Conservation (phyloP, 2,329 filamentous ascomycete species). For the Colletotrichum lindemuthianum region DNA sequence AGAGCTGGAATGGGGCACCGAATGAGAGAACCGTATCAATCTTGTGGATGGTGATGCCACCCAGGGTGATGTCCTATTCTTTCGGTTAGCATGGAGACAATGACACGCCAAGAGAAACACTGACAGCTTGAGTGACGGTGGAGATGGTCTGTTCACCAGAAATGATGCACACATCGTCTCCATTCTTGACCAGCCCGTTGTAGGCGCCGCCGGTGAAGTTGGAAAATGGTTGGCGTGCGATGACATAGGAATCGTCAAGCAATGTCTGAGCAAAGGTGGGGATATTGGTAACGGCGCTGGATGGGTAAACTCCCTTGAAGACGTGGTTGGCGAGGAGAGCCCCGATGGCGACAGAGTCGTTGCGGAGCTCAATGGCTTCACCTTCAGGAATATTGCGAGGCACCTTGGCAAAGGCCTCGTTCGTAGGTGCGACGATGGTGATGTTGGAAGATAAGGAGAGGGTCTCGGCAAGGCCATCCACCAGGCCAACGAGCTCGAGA, state of each 20-base stretch:
- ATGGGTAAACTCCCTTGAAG: constrained; percentile 44
- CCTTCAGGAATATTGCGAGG: constrained; percentile 46
- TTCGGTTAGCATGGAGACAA: not conserved
- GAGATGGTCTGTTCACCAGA: constrained; percentile 46
- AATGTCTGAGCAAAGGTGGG: constrained; percentile 45
- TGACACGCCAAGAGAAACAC: not conserved
- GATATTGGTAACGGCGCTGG: constrained; percentile 41
- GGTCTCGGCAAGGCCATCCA: constrained; percentile 43
- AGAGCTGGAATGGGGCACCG: constrained; percentile 44
- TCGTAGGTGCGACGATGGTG: constrained; percentile 48
- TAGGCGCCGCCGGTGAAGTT: constrained; percentile 50
- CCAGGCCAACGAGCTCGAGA: constrained; percentile 38
- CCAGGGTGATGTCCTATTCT: constrained; percentile 42
- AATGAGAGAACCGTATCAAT: constrained; percentile 43
- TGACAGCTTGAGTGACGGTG: constrained; percentile 46
- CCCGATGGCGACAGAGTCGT: constrained; percentile 44
- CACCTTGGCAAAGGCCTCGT: constrained; percentile 46
- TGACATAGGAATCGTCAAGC: constrained; percentile 44
- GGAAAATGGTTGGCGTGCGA: constrained; percentile 46
- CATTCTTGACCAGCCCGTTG: constrained; percentile 47
- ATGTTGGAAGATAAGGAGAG: constrained; percentile 46
- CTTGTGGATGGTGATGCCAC: constrained; percentile 44
- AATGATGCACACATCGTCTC: constrained; percentile 44
- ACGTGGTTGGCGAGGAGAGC: constrained; percentile 47
- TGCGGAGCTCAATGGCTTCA: constrained; percentile 43